A percentile compares a stretch with the other conserved stretches of the same genome.
These are phyloP conservation scores for Suillus paluster DNA, from an alignment of 768 basidiomycete species.

Conservation along the genomic window DNA sequence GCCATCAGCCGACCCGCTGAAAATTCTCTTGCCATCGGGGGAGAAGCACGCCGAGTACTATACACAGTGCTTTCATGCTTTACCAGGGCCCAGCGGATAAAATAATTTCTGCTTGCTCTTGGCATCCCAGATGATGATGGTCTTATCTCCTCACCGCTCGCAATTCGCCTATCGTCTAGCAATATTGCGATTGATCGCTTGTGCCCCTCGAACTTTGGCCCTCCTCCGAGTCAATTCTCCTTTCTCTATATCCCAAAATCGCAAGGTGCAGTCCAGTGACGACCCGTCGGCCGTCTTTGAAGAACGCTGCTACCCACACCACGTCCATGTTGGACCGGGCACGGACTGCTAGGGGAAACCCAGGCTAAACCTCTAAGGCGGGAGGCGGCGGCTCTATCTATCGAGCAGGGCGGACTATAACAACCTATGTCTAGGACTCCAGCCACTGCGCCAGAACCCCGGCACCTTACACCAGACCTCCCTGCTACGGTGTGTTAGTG, in stretches of 20 bases:
- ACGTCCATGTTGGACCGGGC: too few species aligned
- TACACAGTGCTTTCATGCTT: neutral
- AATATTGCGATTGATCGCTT: conserved; percentile 29
- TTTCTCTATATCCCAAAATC: conserved; percentile 30
- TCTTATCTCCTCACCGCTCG: conserved; percentile 36
- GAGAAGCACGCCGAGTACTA: neutral
- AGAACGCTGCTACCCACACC: conserved; percentile 32
- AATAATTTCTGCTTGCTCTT: conserved; percentile 26
- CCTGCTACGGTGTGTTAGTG: too few species aligned
- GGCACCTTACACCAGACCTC: too few species aligned
- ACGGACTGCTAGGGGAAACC: too few species aligned
- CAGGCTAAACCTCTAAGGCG: too few species aligned
- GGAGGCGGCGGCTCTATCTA: too few species aligned
- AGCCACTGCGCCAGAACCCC: too few species aligned
- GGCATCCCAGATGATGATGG: conserved; percentile 35
- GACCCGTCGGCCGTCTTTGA: conserved; percentile 29
- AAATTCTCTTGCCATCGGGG: neutral
- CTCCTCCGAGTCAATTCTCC: conserved; percentile 11
- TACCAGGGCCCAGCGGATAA: conserved; percentile 28
- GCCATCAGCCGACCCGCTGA: neutral
- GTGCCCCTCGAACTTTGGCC: neutral
- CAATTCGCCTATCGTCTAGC: conserved; percentile 32
- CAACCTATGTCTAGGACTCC: too few species aligned
- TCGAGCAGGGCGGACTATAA: too few species aligned
- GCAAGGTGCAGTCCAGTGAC: conserved; percentile 31